phyloP scores from a whole-genome alignment of 331 rosid genomes.

The Acacia concinna region DNA sequence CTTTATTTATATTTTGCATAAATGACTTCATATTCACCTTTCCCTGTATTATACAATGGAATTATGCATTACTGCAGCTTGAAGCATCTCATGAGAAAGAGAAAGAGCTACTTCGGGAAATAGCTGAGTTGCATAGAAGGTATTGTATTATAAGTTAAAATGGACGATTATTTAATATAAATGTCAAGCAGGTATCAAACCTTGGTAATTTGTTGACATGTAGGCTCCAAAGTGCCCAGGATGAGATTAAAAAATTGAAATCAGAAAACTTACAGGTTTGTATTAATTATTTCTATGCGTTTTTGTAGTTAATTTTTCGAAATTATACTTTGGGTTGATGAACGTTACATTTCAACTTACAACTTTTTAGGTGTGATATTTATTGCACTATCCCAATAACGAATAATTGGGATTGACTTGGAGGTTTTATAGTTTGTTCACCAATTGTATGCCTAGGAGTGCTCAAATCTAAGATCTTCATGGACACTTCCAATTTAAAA shows the following conservation, averaged over 20 bases:
- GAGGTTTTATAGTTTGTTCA: constrained; percentile 32
- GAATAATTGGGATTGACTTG: constrained; percentile 26
- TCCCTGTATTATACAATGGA: neutral
- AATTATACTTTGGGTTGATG: constrained; percentile 7
- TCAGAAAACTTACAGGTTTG: constrained; percentile 55
- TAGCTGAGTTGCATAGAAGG: constrained; percentile 72
- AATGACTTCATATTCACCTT: constrained; percentile 18
- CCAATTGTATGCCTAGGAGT: constrained; percentile 33
- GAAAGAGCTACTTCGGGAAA: constrained; percentile 61
- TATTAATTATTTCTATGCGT: neutral
- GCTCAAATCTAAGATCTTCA: constrained; percentile 14
- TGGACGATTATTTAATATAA: neutral
- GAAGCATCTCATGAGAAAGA: constrained; percentile 79
- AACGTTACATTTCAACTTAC: constrained; percentile 33
- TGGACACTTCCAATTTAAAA: neutral
- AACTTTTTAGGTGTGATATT: constrained; percentile 53
- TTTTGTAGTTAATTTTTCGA: constrained; percentile 3
- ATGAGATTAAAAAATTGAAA: constrained; percentile 59
- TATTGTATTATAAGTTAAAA: constrained; percentile 36
- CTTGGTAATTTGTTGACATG: constrained; percentile 32
- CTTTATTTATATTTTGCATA: constrained; percentile 1
- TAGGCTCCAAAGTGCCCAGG: constrained; percentile 61
- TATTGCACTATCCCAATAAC: constrained; percentile 24
- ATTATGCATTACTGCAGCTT: constrained; percentile 52
- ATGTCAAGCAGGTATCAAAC: constrained; percentile 2